phyloP scores from a whole-genome alignment of 1,139 yeast genomes.

The Tardiomyces blankii region DNA sequence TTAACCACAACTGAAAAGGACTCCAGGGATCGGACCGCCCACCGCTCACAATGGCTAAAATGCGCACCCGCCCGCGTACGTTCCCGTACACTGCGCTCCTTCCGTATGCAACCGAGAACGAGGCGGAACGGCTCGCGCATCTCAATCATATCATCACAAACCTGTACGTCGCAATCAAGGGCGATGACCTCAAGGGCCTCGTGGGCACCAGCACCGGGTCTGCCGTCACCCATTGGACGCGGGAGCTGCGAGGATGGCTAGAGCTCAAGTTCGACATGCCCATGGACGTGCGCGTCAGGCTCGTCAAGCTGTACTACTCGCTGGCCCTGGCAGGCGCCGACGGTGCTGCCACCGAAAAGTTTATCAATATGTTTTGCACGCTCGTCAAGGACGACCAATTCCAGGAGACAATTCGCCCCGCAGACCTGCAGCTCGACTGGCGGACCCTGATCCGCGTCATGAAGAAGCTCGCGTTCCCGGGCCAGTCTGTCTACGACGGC shows the following conservation, averaged over 20 bases:
- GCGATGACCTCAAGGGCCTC: slow-evolving; percentile 67
- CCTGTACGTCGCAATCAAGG: slow-evolving; percentile 64
- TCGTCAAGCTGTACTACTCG: slow-evolving; percentile 64
- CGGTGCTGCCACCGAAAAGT: slow-evolving; percentile 46
- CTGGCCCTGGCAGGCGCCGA: slow-evolving; percentile 72
- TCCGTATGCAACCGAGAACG: slow-evolving; percentile 69
- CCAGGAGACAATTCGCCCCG: slow-evolving; percentile 12
- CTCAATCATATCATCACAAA: slow-evolving; percentile 70
- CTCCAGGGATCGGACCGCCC: too few species aligned
- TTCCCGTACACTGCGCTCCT: slow-evolving; percentile 50
- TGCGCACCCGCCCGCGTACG: slow-evolving; percentile 30
- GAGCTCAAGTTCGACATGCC: slow-evolving; percentile 81
- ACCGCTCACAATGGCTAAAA: neutral
- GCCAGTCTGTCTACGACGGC: slow-evolving; percentile 16
- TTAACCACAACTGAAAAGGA: too few species aligned
- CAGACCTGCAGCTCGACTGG: slow-evolving; percentile 18
- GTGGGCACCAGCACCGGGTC: slow-evolving; percentile 64
- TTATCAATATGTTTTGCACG: slow-evolving; percentile 51
- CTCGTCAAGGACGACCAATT: slow-evolving; percentile 28
- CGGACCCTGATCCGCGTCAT: slow-evolving; percentile 11
- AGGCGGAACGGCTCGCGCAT: slow-evolving; percentile 61
- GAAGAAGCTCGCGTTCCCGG: slow-evolving; percentile 15
- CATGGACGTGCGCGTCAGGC: slow-evolving; percentile 42
- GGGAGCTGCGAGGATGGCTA: slow-evolving; percentile 72
- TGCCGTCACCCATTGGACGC: slow-evolving; percentile 77